phyloP scores from a whole-genome alignment of 2,329 filamentous ascomycete genomes.

The Ilyonectria robusta region DNA sequence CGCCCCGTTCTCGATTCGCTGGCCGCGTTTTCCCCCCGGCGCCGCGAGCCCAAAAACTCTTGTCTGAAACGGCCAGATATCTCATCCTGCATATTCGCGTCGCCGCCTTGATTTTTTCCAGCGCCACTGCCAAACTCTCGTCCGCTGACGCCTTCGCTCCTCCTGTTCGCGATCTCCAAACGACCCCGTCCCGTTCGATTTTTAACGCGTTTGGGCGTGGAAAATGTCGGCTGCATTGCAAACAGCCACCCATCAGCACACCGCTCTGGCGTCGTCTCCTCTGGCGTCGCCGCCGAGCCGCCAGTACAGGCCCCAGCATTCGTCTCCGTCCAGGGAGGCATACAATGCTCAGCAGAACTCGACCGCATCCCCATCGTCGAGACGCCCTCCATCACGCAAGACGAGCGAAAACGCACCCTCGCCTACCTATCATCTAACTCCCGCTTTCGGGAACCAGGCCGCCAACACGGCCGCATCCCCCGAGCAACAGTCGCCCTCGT shows the following conservation, averaged over 20 bases:
- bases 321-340: constrained; percentile 67
- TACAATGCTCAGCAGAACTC: constrained; percentile 69
- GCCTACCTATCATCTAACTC: constrained; percentile 54
- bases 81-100: constrained; percentile 48
- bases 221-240: constrained; percentile 72
- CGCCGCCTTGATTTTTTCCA: constrained; percentile 43
- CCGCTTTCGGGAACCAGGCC: constrained; percentile 64
- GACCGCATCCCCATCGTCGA: constrained; percentile 66
- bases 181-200: constrained; percentile 30
- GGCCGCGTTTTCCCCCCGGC: constrained; percentile 42
- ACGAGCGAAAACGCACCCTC: constrained; percentile 64
- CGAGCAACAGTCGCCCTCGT: constrained; percentile 60
- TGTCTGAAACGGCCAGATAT: constrained; percentile 49
- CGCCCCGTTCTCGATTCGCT: constrained; percentile 37
- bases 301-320: constrained; percentile 67
- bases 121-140: constrained; percentile 37
- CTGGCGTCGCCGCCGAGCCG: constrained; percentile 64
- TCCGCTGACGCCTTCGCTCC: constrained; percentile 27
- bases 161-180: constrained; percentile 21
- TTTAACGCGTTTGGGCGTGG: constrained; percentile 46
- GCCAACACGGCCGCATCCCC: constrained; percentile 59
- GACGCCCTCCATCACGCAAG: constrained; percentile 66
- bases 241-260: constrained; percentile 69
- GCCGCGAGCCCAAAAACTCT: constrained; percentile 40
- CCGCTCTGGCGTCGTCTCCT: constrained; percentile 64